These are phyloP conservation scores for Phytophthora ohioensis DNA, from an alignment of 352 stramenopile species.

Conservation along the genomic window DNA sequence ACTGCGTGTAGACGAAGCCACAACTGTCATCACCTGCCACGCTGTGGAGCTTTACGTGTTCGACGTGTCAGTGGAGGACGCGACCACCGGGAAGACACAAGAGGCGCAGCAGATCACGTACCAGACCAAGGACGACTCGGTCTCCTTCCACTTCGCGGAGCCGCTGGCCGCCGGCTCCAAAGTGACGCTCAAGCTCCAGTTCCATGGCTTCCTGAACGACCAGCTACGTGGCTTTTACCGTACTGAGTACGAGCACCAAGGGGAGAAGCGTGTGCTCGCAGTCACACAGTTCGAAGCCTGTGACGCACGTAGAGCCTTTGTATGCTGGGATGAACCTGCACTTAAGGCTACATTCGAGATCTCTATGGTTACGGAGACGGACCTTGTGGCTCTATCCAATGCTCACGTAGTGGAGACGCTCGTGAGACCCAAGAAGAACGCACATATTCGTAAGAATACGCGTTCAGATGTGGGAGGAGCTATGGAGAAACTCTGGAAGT, in stretches of 20 bases:
- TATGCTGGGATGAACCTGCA: slow-evolving; percentile 98
- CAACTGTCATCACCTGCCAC: slow-evolving; percentile 91
- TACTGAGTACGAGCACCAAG: slow-evolving; percentile 92
- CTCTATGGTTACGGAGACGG: slow-evolving; percentile 91
- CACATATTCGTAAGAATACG: slow-evolving; percentile 57
- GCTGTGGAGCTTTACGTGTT: slow-evolving; percentile 94
- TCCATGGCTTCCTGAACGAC: slow-evolving; percentile 89
- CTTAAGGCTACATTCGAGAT: slow-evolving; percentile 96
- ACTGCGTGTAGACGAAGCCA: slow-evolving; percentile 65
- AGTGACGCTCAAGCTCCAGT: slow-evolving; percentile 58
- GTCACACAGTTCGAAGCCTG: slow-evolving; percentile 88
- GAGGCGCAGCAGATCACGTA: slow-evolving; percentile 60
- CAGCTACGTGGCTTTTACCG: slow-evolving; percentile 97
- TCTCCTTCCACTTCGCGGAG: slow-evolving; percentile 69
- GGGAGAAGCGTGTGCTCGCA: slow-evolving; percentile 93
- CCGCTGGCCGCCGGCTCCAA: slow-evolving; percentile 38
- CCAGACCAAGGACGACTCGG: slow-evolving; percentile 57
- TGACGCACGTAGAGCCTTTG: slow-evolving; percentile 94
- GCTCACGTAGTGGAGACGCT: slow-evolving; percentile 94
- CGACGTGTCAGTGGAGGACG: slow-evolving; percentile 66
- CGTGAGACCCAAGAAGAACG: slow-evolving; percentile 66
- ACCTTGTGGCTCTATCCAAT: slow-evolving; percentile 96
- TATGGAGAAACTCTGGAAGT: slow-evolving; percentile 83
- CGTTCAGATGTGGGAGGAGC: slow-evolving; percentile 41
- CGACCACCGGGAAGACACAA: slow-evolving; percentile 29